Conservation (phyloP, 768 basidiomycete genomes). For the Neoboletus subvelutipes region DNA sequence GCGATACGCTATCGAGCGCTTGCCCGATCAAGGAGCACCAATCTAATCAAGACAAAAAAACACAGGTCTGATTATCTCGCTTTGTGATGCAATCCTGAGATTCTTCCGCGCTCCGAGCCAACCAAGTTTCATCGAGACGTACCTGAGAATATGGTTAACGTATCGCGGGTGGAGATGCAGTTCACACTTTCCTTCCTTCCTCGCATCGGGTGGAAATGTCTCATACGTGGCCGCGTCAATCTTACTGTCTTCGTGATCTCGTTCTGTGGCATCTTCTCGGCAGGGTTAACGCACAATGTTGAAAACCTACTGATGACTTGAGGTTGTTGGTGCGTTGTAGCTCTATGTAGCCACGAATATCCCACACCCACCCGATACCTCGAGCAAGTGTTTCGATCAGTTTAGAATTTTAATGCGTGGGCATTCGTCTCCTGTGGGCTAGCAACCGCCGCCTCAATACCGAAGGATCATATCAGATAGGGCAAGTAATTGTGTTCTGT, state of each 20-base stretch:
- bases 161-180: not conserved
- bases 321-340: not conserved
- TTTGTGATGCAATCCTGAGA: not conserved
- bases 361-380: slow-evolving; percentile 1
- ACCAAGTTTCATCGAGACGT: not conserved
- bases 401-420: not conserved
- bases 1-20: slow-evolving; percentile 90
- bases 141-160: not conserved
- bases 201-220: not conserved
- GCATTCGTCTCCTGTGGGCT: not conserved
- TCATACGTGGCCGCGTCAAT: not conserved
- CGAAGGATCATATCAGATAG: not conserved
- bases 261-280: not conserved
- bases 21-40: slow-evolving; percentile 94
- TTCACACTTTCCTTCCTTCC: not conserved
- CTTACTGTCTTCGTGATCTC: not conserved
- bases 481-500: not conserved
- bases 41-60: slow-evolving; percentile 29
- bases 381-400: not conserved
- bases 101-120: not conserved
- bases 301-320: not conserved
- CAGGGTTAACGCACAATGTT: not conserved
- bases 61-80: not conserved
- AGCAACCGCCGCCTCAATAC: not conserved
- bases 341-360: not conserved